Percentiles rank a stretch among this genome's conserved stretches.
These are phyloP conservation scores for Bipolaris sorokiniana DNA, from an alignment of 2,329 filamentous ascomycete species.

Conservation along the genomic window DNA sequence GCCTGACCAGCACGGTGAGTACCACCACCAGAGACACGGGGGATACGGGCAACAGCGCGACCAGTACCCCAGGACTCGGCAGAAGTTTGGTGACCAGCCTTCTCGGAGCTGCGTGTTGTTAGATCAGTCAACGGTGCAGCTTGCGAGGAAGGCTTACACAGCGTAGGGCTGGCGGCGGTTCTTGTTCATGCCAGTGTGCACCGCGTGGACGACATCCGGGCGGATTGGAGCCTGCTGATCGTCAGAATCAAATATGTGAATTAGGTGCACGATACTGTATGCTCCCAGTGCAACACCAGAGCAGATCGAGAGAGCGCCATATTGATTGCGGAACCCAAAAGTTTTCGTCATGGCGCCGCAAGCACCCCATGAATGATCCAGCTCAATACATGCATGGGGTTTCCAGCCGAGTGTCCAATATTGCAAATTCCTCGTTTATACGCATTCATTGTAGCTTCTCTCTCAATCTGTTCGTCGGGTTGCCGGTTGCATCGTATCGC, in stretches of 20 bases:
- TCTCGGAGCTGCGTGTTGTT: conserved; percentile 67
- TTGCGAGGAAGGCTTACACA: conserved; percentile 66
- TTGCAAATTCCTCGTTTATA: neutral
- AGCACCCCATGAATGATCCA: conserved; percentile 4
- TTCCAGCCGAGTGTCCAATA: neutral
- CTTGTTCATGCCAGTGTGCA: conserved; percentile 99
- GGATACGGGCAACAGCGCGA: conserved; percentile 99
- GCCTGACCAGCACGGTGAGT: conserved; percentile 99
- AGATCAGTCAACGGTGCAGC: conserved; percentile 17
- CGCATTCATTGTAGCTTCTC: conserved; percentile 8
- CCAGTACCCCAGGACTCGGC: conserved; percentile 99
- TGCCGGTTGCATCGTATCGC: conserved; percentile 16
- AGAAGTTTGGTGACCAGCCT: conserved; percentile 99
- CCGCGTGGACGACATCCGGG: conserved; percentile 97
- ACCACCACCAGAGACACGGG: conserved; percentile 99
- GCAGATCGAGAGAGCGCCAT: conserved; percentile 6
- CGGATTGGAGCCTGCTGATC: conserved; percentile 76
- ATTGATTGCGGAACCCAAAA: conserved; percentile 1
- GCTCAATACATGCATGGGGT: conserved; percentile 2
- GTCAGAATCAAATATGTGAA: conserved; percentile 15
- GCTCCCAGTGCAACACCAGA: neutral
- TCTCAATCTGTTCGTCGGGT: conserved; percentile 3
- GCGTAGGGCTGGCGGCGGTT: conserved; percentile 99
- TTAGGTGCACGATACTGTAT: neutral
- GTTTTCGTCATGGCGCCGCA: conserved; percentile 10